Base-by-base conservation (phyloP, 139 green algal genomes). In the Tetradesmus lagerheimii region DNA sequence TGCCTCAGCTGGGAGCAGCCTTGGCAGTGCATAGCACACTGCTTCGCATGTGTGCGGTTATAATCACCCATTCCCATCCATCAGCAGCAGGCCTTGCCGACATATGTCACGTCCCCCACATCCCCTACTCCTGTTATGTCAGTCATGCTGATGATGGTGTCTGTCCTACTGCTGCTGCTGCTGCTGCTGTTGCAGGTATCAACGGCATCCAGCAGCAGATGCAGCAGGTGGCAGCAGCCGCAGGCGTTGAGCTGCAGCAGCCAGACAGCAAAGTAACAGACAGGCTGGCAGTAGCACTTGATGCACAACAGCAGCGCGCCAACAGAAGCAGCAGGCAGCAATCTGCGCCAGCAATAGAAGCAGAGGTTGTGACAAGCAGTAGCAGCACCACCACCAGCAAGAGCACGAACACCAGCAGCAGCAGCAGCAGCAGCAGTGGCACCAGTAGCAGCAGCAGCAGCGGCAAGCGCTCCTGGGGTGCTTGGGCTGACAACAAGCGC, bases 401-500 rank as follows among this genome's bases (percentile, higher is more conserved):
- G n/a, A 45, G 57, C 50, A 67, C 8, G 43, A 14, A 50, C 43
- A 50, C 4, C 8, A 4, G 43, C 43, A 50, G 43, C 43, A 50
- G 43, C 43, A 31, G 50, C 4, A 31, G 1, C 25, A 53, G 35
- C 57, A 34, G 31, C 11, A 78, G 39, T n/a, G n/a, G n/a, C n/a
- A n/a, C n/a, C 39, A 75, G n/a, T 25, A 57, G 39, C 64, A 81
- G 45, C 35, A 27, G 57, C 27, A 47, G 64, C 34, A n/a, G 57
- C 11, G 62, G 87, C 27, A 53, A 78, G 35, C 76, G 89, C 29
- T 82, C 90, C 15, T 92, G 90, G 90, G 90, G 90, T 23, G n/a
- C 85, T 27, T 92, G 90, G 90, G 34, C 16, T 11, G 34, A 27
- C 25, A 90, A 90, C 80, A 85, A 29, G 38, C 77, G 90, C 45